Evolutionary conservation across 2,329 filamentous ascomycete genomes (phyloP).

Genomic region (Metarhizium robertsii): DNA sequence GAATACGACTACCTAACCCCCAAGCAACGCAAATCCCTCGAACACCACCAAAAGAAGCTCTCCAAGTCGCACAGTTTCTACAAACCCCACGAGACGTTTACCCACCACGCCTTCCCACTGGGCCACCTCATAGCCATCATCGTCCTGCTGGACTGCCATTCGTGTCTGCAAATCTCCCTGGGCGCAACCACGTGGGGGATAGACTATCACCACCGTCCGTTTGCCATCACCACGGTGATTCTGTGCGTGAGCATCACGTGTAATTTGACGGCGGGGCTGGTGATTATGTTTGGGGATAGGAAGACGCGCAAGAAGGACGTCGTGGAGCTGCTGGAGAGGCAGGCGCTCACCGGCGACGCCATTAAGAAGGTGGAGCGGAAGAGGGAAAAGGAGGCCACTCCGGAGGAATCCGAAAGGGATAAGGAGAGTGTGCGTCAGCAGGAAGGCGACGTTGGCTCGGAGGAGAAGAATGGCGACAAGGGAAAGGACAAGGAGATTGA

Average conservation of each 20-base stretch:
- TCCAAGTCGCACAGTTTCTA: conserved; percentile 81
- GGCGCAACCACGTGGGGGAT: conserved; percentile 74
- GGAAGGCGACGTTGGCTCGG: neutral
- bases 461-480: neutral
- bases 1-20: conserved; percentile 53
- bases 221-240: conserved; percentile 70
- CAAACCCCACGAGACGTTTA: conserved; percentile 77
- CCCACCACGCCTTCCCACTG: conserved; percentile 71
- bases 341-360: conserved; percentile 59
- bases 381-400: conserved; percentile 5
- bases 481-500: neutral
- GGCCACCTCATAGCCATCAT: conserved; percentile 67
- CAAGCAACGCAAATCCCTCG: conserved; percentile 58
- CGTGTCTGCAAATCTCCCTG: conserved; percentile 68
- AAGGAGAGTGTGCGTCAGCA: neutral
- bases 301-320: conserved; percentile 81
- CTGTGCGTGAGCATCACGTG: conserved; percentile 69
- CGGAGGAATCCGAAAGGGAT: neutral
- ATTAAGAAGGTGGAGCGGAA: conserved; percentile 34
- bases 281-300: conserved; percentile 69
- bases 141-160: conserved; percentile 71
- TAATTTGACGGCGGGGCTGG: conserved; percentile 66
- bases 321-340: conserved; percentile 63
- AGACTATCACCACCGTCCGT: conserved; percentile 56
- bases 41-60: conserved; percentile 73